These are phyloP conservation scores for Aspergillus chevalieri DNA, from an alignment of 2,329 filamentous ascomycete genomes.

Conservation along the genomic window DNA sequence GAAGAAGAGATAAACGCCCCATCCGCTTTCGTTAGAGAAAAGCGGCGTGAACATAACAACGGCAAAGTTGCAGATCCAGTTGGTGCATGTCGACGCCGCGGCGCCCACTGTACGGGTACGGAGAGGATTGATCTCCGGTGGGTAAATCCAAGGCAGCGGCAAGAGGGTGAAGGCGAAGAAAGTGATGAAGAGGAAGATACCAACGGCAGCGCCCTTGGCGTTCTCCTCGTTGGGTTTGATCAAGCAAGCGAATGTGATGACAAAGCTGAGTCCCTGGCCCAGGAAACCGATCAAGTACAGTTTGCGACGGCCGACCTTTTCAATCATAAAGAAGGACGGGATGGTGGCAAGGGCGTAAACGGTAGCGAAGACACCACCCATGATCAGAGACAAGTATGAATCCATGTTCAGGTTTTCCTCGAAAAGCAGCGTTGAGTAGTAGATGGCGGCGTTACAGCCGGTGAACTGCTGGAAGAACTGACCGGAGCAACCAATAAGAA, in stretches of 20 bases:
- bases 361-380: constrained; percentile 23
- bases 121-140: constrained; percentile 48
- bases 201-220: constrained; percentile 44
- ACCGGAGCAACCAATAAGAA: constrained; percentile 24
- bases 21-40: constrained; percentile 26
- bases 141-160: constrained; percentile 52
- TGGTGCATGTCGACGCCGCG: constrained; percentile 45
- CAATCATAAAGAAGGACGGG: constrained; percentile 24
- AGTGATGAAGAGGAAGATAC: constrained; percentile 61
- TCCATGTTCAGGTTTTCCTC: constrained; percentile 28
- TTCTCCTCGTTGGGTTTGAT: constrained; percentile 15
- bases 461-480: constrained; percentile 41
- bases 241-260: constrained; percentile 30
- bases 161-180: constrained; percentile 61
- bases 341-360: constrained; percentile 23
- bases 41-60: constrained; percentile 44
- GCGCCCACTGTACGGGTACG: constrained; percentile 49
- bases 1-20: constrained; percentile 40
- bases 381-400: constrained; percentile 14
- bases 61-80: constrained; percentile 52
- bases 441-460: constrained; percentile 42
- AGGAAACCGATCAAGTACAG: constrained; percentile 26
- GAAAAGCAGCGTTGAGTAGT: constrained; percentile 42
- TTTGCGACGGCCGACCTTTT: constrained; percentile 37
- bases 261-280: constrained; percentile 29